Evolutionary conservation across 805 yeast genomes (phyloP).

Genomic region (Saccharomycopsis schoenii): DNA sequence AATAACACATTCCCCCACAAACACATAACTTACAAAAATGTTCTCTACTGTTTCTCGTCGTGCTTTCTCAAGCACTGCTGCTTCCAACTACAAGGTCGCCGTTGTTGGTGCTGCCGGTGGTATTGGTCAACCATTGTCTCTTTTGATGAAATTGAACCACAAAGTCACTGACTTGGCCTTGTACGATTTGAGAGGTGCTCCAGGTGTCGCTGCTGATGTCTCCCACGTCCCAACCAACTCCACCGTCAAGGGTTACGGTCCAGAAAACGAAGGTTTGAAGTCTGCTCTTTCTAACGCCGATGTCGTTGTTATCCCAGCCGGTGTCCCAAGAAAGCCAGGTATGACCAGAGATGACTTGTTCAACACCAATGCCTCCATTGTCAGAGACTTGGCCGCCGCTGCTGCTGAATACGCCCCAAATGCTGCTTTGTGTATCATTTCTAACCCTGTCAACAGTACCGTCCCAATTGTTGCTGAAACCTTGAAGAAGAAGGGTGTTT

Average conservation of each 20-base stretch:
- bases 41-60: conserved; percentile 19
- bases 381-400: conserved; percentile 63
- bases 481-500: conserved; percentile 58
- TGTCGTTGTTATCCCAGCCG: conserved; percentile 82
- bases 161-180: conserved; percentile 60
- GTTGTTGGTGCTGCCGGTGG: conserved; percentile 85
- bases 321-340: conserved; percentile 85
- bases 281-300: conserved; percentile 72
- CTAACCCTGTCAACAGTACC: conserved; percentile 79
- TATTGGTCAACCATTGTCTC: conserved; percentile 63
- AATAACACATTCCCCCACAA: neutral
- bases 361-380: conserved; percentile 76
- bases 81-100: conserved; percentile 66
- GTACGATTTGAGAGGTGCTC: conserved; percentile 67
- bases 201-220: conserved; percentile 75
- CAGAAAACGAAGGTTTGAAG: conserved; percentile 56
- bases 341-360: conserved; percentile 83
- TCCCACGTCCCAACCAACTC: conserved; percentile 74
- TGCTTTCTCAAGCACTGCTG: conserved; percentile 52
- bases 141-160: conserved; percentile 61
- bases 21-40: conserved; percentile 6
- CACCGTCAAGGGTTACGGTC: conserved; percentile 51
- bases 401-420: conserved; percentile 58
- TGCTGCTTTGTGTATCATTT: conserved; percentile 57
- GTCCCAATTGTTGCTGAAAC: conserved; percentile 81